Evolutionary conservation across 1,284 basidiomycete genomes (phyloP), one percentile per base, ranked within the genome.

Genomic region (Marasmius oreades): DNA sequence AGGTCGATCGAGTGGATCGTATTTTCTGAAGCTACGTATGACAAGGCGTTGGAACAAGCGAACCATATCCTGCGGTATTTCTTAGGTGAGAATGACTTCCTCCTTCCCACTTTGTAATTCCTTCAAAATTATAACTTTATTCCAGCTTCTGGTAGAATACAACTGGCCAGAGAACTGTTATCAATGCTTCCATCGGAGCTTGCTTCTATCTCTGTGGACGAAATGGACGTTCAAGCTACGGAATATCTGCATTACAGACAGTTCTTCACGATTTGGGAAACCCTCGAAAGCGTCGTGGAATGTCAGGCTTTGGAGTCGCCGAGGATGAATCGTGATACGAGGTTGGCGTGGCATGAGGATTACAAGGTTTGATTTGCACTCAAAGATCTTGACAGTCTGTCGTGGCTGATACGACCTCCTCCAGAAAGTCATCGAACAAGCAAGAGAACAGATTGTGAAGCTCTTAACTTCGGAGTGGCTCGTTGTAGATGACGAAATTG

Each of bases 1-100:
- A 82, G 93, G 8, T 90, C 92, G 0, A 87, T 98, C 56, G 95
- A 98, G 67, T 99, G 96, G 96, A 91, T 96, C 46, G 91, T 85
- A 0, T 91, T 93, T 69, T 76, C 82, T 60, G 81, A 85, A 42
- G 73, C 79, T 18, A 96, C 93, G 1, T 85, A 87, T 61, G 73
- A 77, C n/a, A 86, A 86, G 16, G 93, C 93, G 0, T 74, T 97
- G 3, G 82, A 89, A 64, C 91, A 94, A 64, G 86, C 91, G 1
- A 93, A 95, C 59, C 85, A 90, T 39, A 88, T 95, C 52, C 70
- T 93, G 55, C 84, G 94, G 14, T 93, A 93, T 68, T 92, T 96
- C 77, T 80, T 97, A 18, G 85, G 93, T 93, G 65, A 44, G 82
- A 28, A 31, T 31, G 10, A 31, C 28, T 31, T 20, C 68, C 48